phyloP scores from a whole-genome alignment of 192 early-diverging fungal genomes.

The Coemansia sp. region DNA sequence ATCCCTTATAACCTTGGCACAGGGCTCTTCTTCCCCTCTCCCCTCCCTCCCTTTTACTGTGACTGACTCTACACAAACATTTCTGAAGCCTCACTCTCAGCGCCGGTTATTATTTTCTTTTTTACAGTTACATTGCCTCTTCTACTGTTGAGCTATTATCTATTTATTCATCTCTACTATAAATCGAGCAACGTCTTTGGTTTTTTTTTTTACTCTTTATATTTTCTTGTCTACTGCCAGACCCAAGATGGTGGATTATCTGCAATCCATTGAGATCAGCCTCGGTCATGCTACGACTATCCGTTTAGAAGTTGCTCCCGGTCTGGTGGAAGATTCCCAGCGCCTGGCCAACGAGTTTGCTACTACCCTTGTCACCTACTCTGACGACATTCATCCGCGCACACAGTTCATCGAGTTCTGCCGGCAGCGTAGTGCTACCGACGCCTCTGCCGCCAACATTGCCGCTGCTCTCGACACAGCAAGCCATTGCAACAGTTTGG shows the following conservation, averaged over 20 bases:
- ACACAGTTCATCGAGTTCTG: conserved; percentile 23
- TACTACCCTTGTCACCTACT: neutral
- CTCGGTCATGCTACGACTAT: neutral
- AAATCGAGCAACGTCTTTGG: neutral
- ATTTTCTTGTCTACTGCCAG: neutral
- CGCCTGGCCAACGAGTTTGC: conserved; percentile 20
- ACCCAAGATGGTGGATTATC: conserved; percentile 8
- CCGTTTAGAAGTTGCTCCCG: neutral
- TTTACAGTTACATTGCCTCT: conserved; percentile 1
- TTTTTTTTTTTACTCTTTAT: neutral
- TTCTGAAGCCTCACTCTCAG: neutral
- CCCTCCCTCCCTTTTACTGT: neutral
- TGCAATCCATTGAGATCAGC: conserved; percentile 4
- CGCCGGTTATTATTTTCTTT: neutral
- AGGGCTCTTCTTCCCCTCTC: neutral
- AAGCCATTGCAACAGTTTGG: conserved; percentile 53
- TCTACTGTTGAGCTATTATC: neutral
- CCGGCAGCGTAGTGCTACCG: neutral
- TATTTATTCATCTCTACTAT: neutral
- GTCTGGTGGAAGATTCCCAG: neutral
- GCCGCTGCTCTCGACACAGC: neutral
- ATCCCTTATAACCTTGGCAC: neutral
- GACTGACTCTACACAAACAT: neutral
- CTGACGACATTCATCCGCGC: conserved; percentile 1
- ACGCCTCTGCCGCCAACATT: neutral